A percentile compares a stretch with the other conserved stretches of the same genome.
Evolutionary conservation across 2,329 filamentous ascomycete genomes (phyloP).

Genomic region (Clonostachys byssicola): DNA sequence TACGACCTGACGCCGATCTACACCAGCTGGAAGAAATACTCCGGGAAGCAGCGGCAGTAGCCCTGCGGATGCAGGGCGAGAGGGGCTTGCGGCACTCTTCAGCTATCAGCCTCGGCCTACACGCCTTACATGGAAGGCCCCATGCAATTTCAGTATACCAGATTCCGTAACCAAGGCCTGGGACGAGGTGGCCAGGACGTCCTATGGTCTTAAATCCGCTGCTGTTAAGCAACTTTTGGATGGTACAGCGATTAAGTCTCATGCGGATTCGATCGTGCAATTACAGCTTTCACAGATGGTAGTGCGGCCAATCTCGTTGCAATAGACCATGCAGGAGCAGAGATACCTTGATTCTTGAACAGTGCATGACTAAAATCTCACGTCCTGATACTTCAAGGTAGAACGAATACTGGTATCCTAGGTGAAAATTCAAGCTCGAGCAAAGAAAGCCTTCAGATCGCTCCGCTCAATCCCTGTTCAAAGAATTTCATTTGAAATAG

Average conservation of each 20-base stretch:
- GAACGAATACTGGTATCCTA: no score
- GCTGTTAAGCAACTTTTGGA: slow-evolving; percentile 5
- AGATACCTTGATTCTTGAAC: neutral
- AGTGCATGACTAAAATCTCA: no score
- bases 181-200: slow-evolving; percentile 7
- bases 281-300: slow-evolving; percentile 18
- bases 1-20: slow-evolving; percentile 7
- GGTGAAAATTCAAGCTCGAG: no score
- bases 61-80: slow-evolving; percentile 17
- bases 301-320: slow-evolving; percentile 23
- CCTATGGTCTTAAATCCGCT: neutral
- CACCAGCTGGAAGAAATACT: slow-evolving; percentile 14
- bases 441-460: no score
- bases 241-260: slow-evolving; percentile 16
- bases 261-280: slow-evolving; percentile 20
- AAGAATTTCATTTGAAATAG: no score
- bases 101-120: slow-evolving; percentile 7
- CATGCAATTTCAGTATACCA: slow-evolving; percentile 4
- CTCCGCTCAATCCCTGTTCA: no score
- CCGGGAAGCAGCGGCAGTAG: slow-evolving; percentile 12
- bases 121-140: slow-evolving; percentile 8
- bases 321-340: slow-evolving; percentile 22
- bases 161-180: slow-evolving; percentile 7
- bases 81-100: slow-evolving; percentile 14
- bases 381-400: no score